Percentiles rank a stretch among this genome's conserved stretches.
Conservation (phyloP, 306 rosid genomes). For the Rosa multiflora region DNA sequence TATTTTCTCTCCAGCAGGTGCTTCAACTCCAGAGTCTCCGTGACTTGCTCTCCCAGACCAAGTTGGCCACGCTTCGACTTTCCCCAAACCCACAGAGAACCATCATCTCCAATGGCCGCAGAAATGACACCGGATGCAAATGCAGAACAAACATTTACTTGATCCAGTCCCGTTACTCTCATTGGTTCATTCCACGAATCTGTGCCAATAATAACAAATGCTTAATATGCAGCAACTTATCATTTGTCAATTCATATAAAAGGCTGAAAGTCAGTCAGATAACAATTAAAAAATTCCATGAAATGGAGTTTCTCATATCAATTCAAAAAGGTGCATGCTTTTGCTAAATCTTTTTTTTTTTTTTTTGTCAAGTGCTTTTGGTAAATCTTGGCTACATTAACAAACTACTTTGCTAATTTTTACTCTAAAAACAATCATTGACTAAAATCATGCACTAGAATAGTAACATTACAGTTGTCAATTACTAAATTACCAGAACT, state of each 20-base stretch:
- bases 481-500: background rate
- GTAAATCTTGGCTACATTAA: background rate
- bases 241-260: background rate
- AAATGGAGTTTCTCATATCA: background rate
- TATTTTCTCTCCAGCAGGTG: too few relatives aligned
- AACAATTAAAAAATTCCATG: background rate
- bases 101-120: conserved; percentile 77
- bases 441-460: background rate
- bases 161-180: conserved; percentile 55
- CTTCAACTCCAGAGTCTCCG: too few relatives aligned
- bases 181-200: conserved; percentile 77
- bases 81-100: conserved; percentile 6
- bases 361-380: background rate
- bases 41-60: too few relatives aligned
- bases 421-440: background rate
- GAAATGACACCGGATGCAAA: conserved; percentile 90
- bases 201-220: conserved; percentile 31
- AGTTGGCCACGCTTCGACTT: too few relatives aligned
- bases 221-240: conserved; percentile 12
- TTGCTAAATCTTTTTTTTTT: too few relatives aligned
- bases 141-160: conserved; percentile 55
- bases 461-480: background rate
- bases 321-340: background rate
- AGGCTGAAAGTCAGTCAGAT: background rate
- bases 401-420: background rate